Evolutionary conservation across 169 alveolate species (phyloP), one percentile per base, ranked within the genome.

Genomic region (Cryptosporidium muris): DNA sequence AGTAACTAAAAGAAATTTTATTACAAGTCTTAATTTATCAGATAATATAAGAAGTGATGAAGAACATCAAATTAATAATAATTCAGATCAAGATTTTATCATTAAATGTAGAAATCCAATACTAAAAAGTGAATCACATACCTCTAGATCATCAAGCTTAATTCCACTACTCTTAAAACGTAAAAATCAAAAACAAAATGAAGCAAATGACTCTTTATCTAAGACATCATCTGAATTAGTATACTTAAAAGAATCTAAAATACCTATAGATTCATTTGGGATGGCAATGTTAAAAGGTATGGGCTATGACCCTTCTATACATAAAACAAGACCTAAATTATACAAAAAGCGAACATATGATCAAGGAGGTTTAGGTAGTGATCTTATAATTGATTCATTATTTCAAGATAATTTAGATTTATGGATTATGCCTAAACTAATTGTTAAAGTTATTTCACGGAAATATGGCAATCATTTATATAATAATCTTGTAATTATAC

Each of bases 251-350:
- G 25, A 53, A n/a, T 38, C 42, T 53, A 52, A 63, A 8, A 67
- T 67, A 40, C 82, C 82, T 11, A 52, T 67, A 37, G 66, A 67
- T 40, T 36, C 51, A 63, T 67, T 67, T 54, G 82, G 82, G 9
- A 14, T 67, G 14, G 82, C 82, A 7, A 67, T 67, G 82, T 51
- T 67, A 67, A 67, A 42, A 67, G 82, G 82, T 16, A 67, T 67
- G 82, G 82, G 82, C 40, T 67, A 67, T 36, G 40, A 53, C 14
- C 82, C 82, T 38, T 52, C 36, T n/a, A 53, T 67, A 53, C 82
- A 67, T 45, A 67, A 52, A 4, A 67, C 82, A 5, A 51, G 54
- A 14, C 82, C 82, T 14, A 67, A 67, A 53, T 52, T 67, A 51
- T 67, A 51, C 12, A 67, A 67, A 54, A 67, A 67, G 25, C 51